Base-by-base conservation (phyloP, 2,329 filamentous ascomycete species). In the Cladosporium sp. region DNA sequence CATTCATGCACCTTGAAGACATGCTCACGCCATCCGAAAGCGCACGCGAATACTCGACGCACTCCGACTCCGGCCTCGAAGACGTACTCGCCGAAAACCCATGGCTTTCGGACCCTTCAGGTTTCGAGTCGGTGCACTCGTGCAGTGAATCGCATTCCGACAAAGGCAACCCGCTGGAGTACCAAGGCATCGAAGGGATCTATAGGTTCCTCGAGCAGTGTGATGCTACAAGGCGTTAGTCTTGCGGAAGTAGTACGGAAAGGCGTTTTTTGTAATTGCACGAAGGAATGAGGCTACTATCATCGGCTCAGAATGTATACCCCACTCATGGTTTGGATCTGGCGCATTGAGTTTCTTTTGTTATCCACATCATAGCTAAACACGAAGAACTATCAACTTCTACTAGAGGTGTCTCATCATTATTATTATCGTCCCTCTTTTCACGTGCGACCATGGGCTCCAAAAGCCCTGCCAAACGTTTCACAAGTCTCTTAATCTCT, bases 201-300 rank as follows among this genome's bases (percentile, higher is more conserved):
- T 82, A 84, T 61, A 74, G 75, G 46, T 86, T 86, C 62, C 73
- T 86, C 54, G 79, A 83, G 59, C 77, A 84, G 58, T 84, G 83
- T 60, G 82, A 85, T 65, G 68, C 71, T 40, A 74, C 74, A 37
- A 53, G 62, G 33, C 68, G 59, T 60, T 61, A 50, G 53, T 59
- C 49, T 52, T 57, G 33, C 60, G 57, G 22, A 4, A 28, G 22
- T 28, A 7, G 4, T 5, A 61, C 54, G 59, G 59, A 61, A 59
- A 59, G 35, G 16, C 34, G 34, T 35, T 35, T 35, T 38, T n/a
- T 16, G 11, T 4, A 14, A 38, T 38, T 28, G 22, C 22, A 28
- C 22, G 22, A 14, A 38, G 10, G n/a, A 14, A 43, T 14, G 22
- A 43, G 19, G 42, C 42, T n/a, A 31, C 42, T 32, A 32, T 14